Percentiles rank a stretch among this genome's conserved stretches.
phyloP scores from a whole-genome alignment of 495 filamentous ascomycete species.

The Penicillium nucicola region DNA sequence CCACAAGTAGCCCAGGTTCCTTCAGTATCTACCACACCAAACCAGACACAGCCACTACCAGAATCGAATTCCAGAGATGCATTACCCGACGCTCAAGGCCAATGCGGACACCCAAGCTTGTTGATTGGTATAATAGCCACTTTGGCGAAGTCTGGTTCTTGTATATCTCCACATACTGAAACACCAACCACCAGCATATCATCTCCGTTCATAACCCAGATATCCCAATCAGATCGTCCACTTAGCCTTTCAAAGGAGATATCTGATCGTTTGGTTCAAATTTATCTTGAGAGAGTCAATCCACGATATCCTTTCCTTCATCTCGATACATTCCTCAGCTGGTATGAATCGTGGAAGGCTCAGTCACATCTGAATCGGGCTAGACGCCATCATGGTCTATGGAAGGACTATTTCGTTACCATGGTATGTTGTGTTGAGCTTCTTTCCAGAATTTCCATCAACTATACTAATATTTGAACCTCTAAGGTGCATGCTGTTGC shows the following conservation, averaged over 20 bases:
- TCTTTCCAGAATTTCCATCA: too few relatives aligned
- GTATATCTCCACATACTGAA: neutral
- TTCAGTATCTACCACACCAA: neutral
- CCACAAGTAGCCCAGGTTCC: neutral
- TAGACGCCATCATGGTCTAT: slow-evolving; percentile 1
- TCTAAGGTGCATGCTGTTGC: slow-evolving; percentile 17
- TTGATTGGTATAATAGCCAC: slow-evolving; percentile 11
- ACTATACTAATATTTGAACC: neutral
- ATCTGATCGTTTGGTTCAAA: slow-evolving; percentile 9
- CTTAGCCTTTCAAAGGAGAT: neutral
- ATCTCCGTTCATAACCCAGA: neutral
- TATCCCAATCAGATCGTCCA: neutral
- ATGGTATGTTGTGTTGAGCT: slow-evolving; percentile 10
- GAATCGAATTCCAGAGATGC: neutral
- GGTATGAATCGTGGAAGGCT: slow-evolving; percentile 18
- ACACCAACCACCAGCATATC: neutral
- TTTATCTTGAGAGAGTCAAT: slow-evolving; percentile 20
- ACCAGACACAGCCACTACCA: neutral
- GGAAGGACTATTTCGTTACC: slow-evolving; percentile 18
- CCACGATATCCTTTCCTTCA: slow-evolving; percentile 23
- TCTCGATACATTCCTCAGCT: slow-evolving; percentile 12
- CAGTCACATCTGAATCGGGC: neutral
- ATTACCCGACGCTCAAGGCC: neutral
- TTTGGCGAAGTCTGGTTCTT: neutral
- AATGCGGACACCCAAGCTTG: slow-evolving; percentile 7